A percentile compares a stretch with the other conserved stretches of the same genome.
phyloP scores from a whole-genome alignment of 2,329 filamentous ascomycete species.

The Neofusicoccum sp. region DNA sequence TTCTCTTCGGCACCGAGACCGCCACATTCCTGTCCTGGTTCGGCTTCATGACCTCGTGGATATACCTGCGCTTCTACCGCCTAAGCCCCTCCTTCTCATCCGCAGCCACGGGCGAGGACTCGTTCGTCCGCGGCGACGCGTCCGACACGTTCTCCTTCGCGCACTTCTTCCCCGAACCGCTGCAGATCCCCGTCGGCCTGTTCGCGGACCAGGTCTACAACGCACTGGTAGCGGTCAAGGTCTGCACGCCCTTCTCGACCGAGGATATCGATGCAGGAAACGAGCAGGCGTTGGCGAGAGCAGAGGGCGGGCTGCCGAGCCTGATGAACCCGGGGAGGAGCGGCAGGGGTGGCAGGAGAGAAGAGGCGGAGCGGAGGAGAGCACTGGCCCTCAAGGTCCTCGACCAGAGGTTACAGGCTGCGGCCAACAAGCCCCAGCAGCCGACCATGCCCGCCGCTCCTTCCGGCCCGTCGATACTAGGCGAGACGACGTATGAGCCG shows the following conservation, averaged over 20 bases:
- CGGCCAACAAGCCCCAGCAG: constrained; percentile 52
- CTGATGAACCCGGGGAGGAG: constrained; percentile 53
- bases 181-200: constrained; percentile 73
- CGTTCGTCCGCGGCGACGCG: constrained; percentile 76
- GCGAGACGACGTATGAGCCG: constrained; percentile 44
- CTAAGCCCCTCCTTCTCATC: constrained; percentile 58
- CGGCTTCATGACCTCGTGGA: constrained; percentile 87
- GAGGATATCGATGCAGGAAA: constrained; percentile 74
- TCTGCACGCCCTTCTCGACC: constrained; percentile 83
- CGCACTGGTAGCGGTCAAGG: constrained; percentile 67
- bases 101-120: constrained; percentile 51
- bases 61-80: constrained; percentile 95
- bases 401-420: constrained; percentile 88
- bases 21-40: constrained; percentile 76
- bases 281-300: constrained; percentile 65
- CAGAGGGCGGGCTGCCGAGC: constrained; percentile 60
- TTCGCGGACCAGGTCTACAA: constrained; percentile 74
- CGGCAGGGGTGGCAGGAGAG: constrained; percentile 62
- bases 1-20: constrained; percentile 67
- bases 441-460: constrained; percentile 42
- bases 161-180: constrained; percentile 85
- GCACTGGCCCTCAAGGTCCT: constrained; percentile 87
- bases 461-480: constrained; percentile 36
- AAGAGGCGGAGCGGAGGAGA: constrained; percentile 86
- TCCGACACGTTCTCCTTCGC: constrained; percentile 96